A percentile compares a stretch with the other conserved stretches of the same genome.
Evolutionary conservation across 805 yeast species (phyloP).

Genomic region (Candida pseudoglaebosa): DNA sequence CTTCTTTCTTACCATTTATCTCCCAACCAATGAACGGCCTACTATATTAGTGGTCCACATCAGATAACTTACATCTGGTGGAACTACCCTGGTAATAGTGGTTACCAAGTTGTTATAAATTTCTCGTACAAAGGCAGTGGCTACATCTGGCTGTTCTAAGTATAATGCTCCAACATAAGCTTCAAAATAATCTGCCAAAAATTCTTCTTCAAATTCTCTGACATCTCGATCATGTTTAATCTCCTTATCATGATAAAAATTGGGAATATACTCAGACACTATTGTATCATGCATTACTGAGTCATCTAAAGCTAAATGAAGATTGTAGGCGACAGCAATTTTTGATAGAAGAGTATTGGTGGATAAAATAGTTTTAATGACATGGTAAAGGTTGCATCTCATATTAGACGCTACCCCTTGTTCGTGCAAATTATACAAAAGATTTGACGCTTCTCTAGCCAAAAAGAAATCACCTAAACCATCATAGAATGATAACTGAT

Average conservation of each 20-base stretch:
- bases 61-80: slow-evolving; percentile 19
- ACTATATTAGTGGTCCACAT: slow-evolving; percentile 32
- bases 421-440: slow-evolving; percentile 22
- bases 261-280: slow-evolving; percentile 23
- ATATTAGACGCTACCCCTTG: slow-evolving; percentile 8
- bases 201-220: slow-evolving; percentile 35
- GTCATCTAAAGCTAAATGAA: slow-evolving; percentile 34
- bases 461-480: slow-evolving; percentile 40
- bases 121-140: slow-evolving; percentile 29
- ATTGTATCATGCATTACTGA: slow-evolving; percentile 14
- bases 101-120: slow-evolving; percentile 27
- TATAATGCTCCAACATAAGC: slow-evolving; percentile 40
- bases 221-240: slow-evolving; percentile 8
- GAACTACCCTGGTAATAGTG: slow-evolving; percentile 10
- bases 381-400: slow-evolving; percentile 8
- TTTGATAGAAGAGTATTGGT: slow-evolving; percentile 37
- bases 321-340: slow-evolving; percentile 31
- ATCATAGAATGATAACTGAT: slow-evolving; percentile 36
- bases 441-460: slow-evolving; percentile 32
- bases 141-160: slow-evolving; percentile 33
- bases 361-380: slow-evolving; percentile 29
- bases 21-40: slow-evolving; percentile 19
- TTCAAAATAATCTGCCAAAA: slow-evolving; percentile 40
- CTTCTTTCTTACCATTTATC: background rate
- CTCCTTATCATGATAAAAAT: slow-evolving; percentile 13